Evolutionary conservation across 169 alveolate species (phyloP), one percentile per base, ranked within the genome.

Genomic region (Cryptosporidium parvum): DNA sequence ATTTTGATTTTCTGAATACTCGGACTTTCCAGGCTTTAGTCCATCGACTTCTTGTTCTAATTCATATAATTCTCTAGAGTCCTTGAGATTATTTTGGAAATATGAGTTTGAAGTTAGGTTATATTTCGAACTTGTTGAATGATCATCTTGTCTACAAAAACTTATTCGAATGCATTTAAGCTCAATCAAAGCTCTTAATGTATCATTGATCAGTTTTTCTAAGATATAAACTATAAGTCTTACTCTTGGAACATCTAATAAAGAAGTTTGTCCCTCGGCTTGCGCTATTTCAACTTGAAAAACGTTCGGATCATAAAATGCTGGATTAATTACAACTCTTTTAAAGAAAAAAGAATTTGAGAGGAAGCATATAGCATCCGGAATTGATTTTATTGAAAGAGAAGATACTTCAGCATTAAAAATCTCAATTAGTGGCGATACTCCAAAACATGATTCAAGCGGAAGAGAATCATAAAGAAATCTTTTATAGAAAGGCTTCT

Each of bases 381-480:
- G 86, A 16, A 91, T 85, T 6, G 91, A 91, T 71, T 93, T 89
- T 51, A 99, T 93, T 52, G 99, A 96, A 42, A 98, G 98, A 35
- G 98, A 94, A 7, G 98, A 96, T 31, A 99, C 96, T 93, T 99
- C 99, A 2, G 99, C 99, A 86, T 99, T 99, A 48, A 99, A 84
- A 91, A 97, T 99, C 59, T 98, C 99, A 37, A 95, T 93, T 21
- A 98, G 94, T 85, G 94, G 84, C 44, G 93, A 93, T 62, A 95
- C 96, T 42, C 96, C 96, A 71, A 97, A 93, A 14, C 95, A 94
- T 37, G 99, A 96, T 92, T 99, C 99, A 23, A 98, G 98, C n/a
- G 99, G 99, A 94, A 98, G 97, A 48, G 99, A 99, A 91, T 98
- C 98, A 93, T 98, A 98, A 84, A 98, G 94, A 93, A 98, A 99